These are phyloP conservation scores for Penicillium sp. DNA, from an alignment of 2,329 filamentous ascomycete genomes.

Conservation along the genomic window DNA sequence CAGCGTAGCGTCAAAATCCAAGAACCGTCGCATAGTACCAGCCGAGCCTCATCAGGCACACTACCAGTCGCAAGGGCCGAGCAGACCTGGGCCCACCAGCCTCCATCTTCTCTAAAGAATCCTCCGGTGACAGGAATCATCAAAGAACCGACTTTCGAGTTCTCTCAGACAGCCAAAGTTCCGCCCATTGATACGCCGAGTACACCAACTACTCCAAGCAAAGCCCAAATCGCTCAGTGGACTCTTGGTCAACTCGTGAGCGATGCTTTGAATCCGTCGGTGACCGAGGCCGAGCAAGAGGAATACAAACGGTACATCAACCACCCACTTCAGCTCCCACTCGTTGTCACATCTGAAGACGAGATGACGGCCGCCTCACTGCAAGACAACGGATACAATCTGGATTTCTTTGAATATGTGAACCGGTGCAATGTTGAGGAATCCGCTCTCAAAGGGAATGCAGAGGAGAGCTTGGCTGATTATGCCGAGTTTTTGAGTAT, in stretches of 20 bases:
- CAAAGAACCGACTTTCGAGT: constrained; percentile 50
- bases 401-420: constrained; percentile 80
- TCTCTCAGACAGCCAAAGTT: constrained; percentile 24
- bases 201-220: constrained; percentile 71
- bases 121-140: constrained; percentile 55
- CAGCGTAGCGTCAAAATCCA: constrained; percentile 66
- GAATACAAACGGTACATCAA: constrained; percentile 89
- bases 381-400: constrained; percentile 44
- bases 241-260: constrained; percentile 83
- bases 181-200: constrained; percentile 32
- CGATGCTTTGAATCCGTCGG: constrained; percentile 81
- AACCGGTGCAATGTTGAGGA: constrained; percentile 67
- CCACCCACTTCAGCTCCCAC: constrained; percentile 84
- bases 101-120: constrained; percentile 36
- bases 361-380: constrained; percentile 38
- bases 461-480: constrained; percentile 68
- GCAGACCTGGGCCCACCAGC: constrained; percentile 35
- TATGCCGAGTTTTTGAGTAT: constrained; percentile 78
- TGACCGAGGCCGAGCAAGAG: constrained; percentile 72
- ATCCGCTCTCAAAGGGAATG: constrained; percentile 41
- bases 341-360: constrained; percentile 55
- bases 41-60: constrained; percentile 37
- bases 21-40: constrained; percentile 56
- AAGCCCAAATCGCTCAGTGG: constrained; percentile 76
- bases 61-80: constrained; percentile 19